phyloP scores from a whole-genome alignment of 2,329 filamentous ascomycete genomes.

The Rhynchosporium agropyri region DNA sequence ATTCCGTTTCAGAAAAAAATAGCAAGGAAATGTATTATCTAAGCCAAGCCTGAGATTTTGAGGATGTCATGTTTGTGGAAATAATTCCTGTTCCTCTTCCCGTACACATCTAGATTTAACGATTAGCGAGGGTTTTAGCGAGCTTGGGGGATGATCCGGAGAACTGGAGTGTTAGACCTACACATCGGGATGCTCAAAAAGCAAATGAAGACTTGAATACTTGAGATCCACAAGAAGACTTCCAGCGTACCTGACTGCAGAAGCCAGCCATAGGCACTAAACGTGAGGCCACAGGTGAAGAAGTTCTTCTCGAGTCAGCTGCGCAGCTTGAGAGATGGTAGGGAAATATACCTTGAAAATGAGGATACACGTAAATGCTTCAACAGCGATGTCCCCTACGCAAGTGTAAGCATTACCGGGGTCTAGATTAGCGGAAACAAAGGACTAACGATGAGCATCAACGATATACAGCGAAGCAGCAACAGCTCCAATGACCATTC shows the following conservation, averaged over 20 bases:
- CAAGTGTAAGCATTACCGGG: background rate
- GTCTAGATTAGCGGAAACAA: no score
- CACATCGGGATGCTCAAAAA: conserved; percentile 74
- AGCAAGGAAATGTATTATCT: background rate
- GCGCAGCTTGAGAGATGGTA: no score
- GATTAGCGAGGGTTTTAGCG: conserved; percentile 17
- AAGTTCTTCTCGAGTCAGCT: conserved; percentile 58
- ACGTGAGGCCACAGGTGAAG: conserved; percentile 85
- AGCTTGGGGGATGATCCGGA: background rate
- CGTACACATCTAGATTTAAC: conserved; percentile 65
- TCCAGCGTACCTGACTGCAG: conserved; percentile 61
- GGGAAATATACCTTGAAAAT: conserved; percentile 69
- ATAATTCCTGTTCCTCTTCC: conserved; percentile 75
- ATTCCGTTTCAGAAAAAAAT: background rate
- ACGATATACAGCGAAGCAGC: conserved; percentile 85
- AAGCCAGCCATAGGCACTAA: conserved; percentile 83
- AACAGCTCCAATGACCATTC: conserved; percentile 91
- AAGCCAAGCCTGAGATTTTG: conserved; percentile 20
- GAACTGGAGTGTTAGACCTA: conserved; percentile 53
- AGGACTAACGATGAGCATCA: conserved; percentile 78
- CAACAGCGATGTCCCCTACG: conserved; percentile 76
- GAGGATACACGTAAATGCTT: conserved; percentile 85
- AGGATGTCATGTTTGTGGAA: conserved; percentile 77
- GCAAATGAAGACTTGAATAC: conserved; percentile 78
- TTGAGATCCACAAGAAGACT: conserved; percentile 70